phyloP scores from a whole-genome alignment of 2,329 filamentous ascomycete species.

The Fusarium albosuccineum region DNA sequence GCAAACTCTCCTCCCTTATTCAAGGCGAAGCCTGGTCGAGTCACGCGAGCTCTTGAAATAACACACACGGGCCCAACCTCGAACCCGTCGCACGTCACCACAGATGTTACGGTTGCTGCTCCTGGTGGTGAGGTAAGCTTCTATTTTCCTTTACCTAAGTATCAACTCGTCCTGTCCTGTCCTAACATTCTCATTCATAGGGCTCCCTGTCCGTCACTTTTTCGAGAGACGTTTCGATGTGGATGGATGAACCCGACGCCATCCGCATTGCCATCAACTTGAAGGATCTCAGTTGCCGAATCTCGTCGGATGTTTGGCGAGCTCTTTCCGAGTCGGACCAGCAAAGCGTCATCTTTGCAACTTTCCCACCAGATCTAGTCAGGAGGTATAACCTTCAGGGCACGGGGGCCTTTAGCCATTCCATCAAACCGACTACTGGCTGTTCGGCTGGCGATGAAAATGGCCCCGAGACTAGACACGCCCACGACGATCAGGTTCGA shows the following conservation, averaged over 20 bases:
- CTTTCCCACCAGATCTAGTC: not conserved
- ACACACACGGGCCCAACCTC: not conserved
- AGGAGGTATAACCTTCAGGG: not conserved
- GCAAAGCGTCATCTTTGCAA: not conserved
- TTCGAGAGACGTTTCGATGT: not conserved
- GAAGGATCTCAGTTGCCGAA: conserved; percentile 2
- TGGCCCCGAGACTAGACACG: too few species aligned
- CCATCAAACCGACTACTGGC: not conserved
- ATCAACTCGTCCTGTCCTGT: not conserved
- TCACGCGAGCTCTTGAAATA: not conserved
- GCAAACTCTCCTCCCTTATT: not conserved
- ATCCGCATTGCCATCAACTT: conserved; percentile 3
- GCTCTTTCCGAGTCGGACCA: not conserved
- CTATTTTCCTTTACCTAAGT: not conserved
- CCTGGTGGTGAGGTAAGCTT: conserved; percentile 15
- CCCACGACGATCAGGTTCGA: not conserved
- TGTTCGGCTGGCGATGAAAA: not conserved
- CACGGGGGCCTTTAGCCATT: not conserved
- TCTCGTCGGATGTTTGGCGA: conserved; percentile 1
- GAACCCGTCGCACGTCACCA: not conserved
- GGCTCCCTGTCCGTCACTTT: conserved; percentile 1
- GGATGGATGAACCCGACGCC: not conserved
- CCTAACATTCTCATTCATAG: conserved; percentile 7
- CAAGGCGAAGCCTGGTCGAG: not conserved
- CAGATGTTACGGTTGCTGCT: conserved; percentile 3